Conservation (phyloP, 208 protist species). For the Leishmania mexicana region DNA sequence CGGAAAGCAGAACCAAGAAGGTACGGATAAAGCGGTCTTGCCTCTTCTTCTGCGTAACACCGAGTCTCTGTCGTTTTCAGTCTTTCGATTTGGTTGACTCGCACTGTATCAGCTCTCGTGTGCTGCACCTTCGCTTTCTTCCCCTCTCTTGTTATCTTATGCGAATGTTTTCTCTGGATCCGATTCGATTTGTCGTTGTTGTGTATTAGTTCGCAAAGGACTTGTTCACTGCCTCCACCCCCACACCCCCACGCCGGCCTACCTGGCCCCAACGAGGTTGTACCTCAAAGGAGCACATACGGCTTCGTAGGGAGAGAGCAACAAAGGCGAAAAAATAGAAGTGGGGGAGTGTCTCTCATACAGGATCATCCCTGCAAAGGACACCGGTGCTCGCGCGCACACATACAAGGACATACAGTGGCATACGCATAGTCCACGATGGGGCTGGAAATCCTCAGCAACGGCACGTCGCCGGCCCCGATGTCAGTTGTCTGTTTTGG, state of each 20-base stretch:
- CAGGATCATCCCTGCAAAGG: background rate
- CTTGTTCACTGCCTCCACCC: background rate
- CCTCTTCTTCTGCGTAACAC: background rate
- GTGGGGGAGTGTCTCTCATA: slow-evolving; percentile 3
- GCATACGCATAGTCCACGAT: background rate
- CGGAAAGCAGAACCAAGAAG: background rate
- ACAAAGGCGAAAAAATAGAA: slow-evolving; percentile 2
- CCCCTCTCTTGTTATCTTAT: background rate
- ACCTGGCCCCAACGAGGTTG: background rate
- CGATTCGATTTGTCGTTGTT: background rate
- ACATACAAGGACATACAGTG: slow-evolving; percentile 9
- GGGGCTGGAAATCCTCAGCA: slow-evolving; percentile 11
- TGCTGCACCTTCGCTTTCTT: background rate
- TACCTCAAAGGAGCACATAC: background rate
- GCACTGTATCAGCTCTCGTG: background rate
- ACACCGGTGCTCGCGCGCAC: slow-evolving; percentile 10
- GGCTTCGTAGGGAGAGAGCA: background rate
- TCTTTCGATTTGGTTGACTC: background rate
- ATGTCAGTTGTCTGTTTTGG: slow-evolving; percentile 68
- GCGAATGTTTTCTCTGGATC: too few species aligned
- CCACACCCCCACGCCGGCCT: background rate
- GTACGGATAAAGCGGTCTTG: background rate
- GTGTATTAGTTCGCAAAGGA: background rate
- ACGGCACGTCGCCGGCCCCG: background rate
- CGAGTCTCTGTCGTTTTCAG: background rate